Evolutionary conservation across 2,329 filamentous ascomycete genomes (phyloP).

Genomic region (Dactylellina sp.): DNA sequence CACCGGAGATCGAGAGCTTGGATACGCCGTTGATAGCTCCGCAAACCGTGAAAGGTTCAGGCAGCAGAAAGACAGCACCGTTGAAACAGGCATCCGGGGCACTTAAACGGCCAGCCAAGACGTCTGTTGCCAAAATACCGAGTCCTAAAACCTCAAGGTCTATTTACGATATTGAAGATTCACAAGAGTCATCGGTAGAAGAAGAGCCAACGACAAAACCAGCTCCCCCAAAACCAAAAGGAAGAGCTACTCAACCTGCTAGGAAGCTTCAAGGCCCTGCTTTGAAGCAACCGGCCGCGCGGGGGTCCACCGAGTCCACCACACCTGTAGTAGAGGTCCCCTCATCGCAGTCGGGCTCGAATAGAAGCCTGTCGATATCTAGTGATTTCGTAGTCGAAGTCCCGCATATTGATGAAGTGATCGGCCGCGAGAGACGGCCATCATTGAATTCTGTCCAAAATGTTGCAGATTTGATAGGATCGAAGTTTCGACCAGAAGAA

Average conservation of each 20-base stretch:
- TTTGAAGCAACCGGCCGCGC: background rate
- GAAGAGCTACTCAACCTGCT: background rate
- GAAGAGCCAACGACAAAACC: background rate
- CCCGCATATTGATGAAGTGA: slow-evolving; percentile 36
- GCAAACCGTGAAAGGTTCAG: slow-evolving; percentile 14
- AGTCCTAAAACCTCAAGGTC: slow-evolving; percentile 17
- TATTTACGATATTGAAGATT: slow-evolving; percentile 30
- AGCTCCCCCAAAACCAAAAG: slow-evolving; percentile 11
- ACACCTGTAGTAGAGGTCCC: slow-evolving; percentile 37
- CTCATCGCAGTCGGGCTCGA: slow-evolving; percentile 20
- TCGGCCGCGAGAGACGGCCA: slow-evolving; percentile 13
- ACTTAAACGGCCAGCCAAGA: slow-evolving; percentile 35
- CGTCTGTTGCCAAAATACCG: slow-evolving; percentile 9
- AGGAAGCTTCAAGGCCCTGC: slow-evolving; percentile 16
- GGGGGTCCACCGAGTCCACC: slow-evolving; percentile 11
- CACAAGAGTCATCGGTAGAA: slow-evolving; percentile 18
- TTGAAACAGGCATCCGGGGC: slow-evolving; percentile 16
- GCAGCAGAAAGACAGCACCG: slow-evolving; percentile 3
- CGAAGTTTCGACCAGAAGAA: slow-evolving; percentile 15
- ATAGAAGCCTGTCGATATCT: background rate
- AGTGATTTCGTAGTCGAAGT: slow-evolving; percentile 43
- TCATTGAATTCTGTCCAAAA: slow-evolving; percentile 16
- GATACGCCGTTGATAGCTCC: slow-evolving; percentile 33
- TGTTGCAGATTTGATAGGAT: slow-evolving; percentile 32
- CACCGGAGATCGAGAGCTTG: slow-evolving; percentile 29